These are phyloP conservation scores for Salicornia ramosissima DNA, from an alignment of 148 eudicot genomes.

Conservation along the genomic window DNA sequence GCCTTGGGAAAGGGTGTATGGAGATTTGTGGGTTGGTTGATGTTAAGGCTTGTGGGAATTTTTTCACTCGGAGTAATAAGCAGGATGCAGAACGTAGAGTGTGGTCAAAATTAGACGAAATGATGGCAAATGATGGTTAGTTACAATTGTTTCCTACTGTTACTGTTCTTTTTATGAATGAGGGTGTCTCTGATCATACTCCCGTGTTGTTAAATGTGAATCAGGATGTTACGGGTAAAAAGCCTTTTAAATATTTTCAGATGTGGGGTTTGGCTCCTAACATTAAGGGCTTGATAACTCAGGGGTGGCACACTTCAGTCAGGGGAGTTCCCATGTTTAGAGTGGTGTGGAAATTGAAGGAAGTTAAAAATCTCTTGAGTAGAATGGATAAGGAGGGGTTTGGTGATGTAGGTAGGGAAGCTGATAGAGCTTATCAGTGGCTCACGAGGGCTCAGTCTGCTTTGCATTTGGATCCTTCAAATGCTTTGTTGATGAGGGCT, in stretches of 20 bases:
- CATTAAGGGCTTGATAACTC: too few species aligned
- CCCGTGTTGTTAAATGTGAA: neutral
- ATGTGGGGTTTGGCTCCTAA: neutral
- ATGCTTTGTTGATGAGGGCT: neutral
- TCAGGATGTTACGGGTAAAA: neutral
- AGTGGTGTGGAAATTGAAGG: too few species aligned
- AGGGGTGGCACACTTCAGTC: neutral
- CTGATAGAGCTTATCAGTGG: too few species aligned
- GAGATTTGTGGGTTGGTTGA: neutral
- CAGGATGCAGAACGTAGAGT: neutral
- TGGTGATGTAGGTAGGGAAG: too few species aligned
- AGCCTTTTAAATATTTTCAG: neutral
- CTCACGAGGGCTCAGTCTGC: too few species aligned
- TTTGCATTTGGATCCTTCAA: neutral
- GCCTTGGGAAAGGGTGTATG: too few species aligned
- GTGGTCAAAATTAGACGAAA: neutral
- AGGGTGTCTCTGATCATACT: neutral
- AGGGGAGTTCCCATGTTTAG: neutral
- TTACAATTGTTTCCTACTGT: neutral
- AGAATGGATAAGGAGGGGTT: too few species aligned
- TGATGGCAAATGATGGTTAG: neutral
- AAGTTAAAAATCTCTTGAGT: too few species aligned
- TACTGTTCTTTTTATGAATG: neutral
- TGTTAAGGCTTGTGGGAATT: neutral
- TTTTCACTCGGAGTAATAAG: neutral